Base-by-base conservation (phyloP, 495 filamentous ascomycete species). In the Corynascus novoguineensis region DNA sequence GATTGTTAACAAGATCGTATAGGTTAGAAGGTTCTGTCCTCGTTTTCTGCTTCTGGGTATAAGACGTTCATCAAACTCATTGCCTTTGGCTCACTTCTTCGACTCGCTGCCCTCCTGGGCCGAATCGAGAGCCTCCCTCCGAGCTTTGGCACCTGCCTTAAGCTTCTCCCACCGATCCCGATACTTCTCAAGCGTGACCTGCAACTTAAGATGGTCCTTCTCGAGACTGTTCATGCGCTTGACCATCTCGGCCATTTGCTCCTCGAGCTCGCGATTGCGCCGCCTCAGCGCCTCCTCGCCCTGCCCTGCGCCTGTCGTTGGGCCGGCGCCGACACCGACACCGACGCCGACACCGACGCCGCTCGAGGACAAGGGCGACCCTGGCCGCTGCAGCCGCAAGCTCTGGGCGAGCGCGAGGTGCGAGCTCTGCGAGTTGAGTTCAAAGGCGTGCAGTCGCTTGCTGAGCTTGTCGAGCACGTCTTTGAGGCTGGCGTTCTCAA, bases 131-230 rank as follows among this genome's bases (percentile, higher is more conserved):
- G 69, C 81, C 57, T 80, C 81, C 35, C 82, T 70, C 46, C 82
- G 65, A 1, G 81, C 84, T 70, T 87, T 90, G 12, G 91, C 91
- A 0, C 87, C 85, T 17, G 88, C 86, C 68, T 93, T 92, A 64
- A 96, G 73, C 69, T 86, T 85, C 70, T 95, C 87, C 86, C 88
- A 96, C 58, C 83, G 78, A 52, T 89, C 85, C 27, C 87, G 69
- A 67, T 95, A 95, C 55, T 82, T 78, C 12, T 76, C 75, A 19
- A 92, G 71, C 6, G 85, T 83, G 37, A 73, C 76, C 41, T 81
- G 78, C 42, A 89, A 70, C 66, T 87, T 90, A 55, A 86, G 81
- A 60, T 90, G 86, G 57, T 89, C 85, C 52, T 78, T 79, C 37
- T 77, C 80, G 50, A 84, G 65, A 29, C 75, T 71, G 10, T 82